Percentiles rank a stretch among this genome's conserved stretches.
phyloP scores from a whole-genome alignment of 1,284 basidiomycete genomes.

The Irpex rosettiformis region DNA sequence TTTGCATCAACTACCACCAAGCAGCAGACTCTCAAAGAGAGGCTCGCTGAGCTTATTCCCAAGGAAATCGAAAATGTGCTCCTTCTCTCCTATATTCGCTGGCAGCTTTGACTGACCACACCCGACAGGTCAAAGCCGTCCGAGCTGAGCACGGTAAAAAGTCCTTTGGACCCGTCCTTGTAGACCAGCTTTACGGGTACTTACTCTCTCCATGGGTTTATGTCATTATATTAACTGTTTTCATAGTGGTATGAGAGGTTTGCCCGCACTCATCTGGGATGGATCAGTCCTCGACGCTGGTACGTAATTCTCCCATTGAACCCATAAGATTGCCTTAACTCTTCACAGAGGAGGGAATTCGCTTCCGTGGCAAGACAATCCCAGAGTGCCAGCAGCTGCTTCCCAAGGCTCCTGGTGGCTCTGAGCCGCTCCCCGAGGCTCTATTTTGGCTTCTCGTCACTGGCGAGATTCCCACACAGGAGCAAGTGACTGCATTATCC shows the following conservation, averaged over 20 bases:
- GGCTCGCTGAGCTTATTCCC: conserved; percentile 88
- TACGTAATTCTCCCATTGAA: conserved; percentile 27
- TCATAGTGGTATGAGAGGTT: conserved; percentile 88
- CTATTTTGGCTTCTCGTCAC: conserved; percentile 96
- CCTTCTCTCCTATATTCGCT: neutral
- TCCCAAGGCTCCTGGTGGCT: conserved; percentile 86
- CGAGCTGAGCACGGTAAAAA: conserved; percentile 86
- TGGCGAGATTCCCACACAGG: conserved; percentile 86
- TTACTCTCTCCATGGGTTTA: conserved; percentile 20
- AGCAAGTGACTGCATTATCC: conserved; percentile 83
- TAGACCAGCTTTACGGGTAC: conserved; percentile 88
- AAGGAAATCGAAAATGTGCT: conserved; percentile 80
- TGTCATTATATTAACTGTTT: neutral
- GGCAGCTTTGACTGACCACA: conserved; percentile 1
- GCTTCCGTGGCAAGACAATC: conserved; percentile 93
- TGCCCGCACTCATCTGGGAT: conserved; percentile 90
- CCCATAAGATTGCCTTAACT: neutral
- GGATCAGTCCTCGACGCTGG: conserved; percentile 92
- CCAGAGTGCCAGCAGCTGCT: conserved; percentile 85
- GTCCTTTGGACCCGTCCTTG: conserved; percentile 84
- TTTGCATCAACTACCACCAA: conserved; percentile 68
- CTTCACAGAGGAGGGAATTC: conserved; percentile 84
- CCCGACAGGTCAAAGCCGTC: conserved; percentile 71
- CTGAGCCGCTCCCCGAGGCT: conserved; percentile 90
- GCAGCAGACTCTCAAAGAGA: conserved; percentile 82